Percentiles rank a stretch among this genome's conserved stretches.
Conservation (phyloP, 768 basidiomycete species). For the Lepiota brunneoincarnata region DNA sequence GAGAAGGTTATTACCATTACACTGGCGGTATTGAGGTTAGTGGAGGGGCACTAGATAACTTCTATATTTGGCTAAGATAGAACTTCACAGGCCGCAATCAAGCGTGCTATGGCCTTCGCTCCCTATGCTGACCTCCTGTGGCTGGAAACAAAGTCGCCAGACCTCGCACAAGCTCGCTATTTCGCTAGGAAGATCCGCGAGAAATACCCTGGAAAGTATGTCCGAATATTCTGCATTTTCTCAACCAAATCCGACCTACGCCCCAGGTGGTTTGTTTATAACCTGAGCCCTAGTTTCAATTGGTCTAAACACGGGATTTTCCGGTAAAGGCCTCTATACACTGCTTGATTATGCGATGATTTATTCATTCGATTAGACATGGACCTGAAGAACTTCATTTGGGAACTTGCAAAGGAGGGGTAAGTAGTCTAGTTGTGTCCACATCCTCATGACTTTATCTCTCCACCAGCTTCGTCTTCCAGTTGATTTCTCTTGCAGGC, state of each 20-base stretch:
- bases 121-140: constrained; percentile 89
- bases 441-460: constrained; percentile 10
- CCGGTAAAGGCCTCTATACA: constrained; percentile 34
- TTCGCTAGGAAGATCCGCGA: constrained; percentile 77
- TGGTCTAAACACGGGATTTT: constrained; percentile 85
- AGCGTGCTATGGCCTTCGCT: constrained; percentile 75
- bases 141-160: constrained; percentile 91
- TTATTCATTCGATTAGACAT: constrained; percentile 41
- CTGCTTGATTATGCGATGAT: not conserved
- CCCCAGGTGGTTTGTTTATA: constrained; percentile 82
- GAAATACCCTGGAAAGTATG: constrained; percentile 70
- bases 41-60: not conserved
- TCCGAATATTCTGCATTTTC: not conserved
- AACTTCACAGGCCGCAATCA: constrained; percentile 61
- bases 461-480: constrained; percentile 72
- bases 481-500: constrained; percentile 88
- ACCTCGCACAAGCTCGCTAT: constrained; percentile 72
- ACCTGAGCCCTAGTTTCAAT: constrained; percentile 92
- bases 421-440: constrained; percentile 24
- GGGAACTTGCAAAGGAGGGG: constrained; percentile 91
- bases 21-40: constrained; percentile 71
- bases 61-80: not conserved
- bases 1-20: constrained; percentile 90
- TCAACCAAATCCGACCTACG: constrained; percentile 1
- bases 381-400: constrained; percentile 81